phyloP scores from a whole-genome alignment of 495 filamentous ascomycete genomes.

The Acidomyces sp. region DNA sequence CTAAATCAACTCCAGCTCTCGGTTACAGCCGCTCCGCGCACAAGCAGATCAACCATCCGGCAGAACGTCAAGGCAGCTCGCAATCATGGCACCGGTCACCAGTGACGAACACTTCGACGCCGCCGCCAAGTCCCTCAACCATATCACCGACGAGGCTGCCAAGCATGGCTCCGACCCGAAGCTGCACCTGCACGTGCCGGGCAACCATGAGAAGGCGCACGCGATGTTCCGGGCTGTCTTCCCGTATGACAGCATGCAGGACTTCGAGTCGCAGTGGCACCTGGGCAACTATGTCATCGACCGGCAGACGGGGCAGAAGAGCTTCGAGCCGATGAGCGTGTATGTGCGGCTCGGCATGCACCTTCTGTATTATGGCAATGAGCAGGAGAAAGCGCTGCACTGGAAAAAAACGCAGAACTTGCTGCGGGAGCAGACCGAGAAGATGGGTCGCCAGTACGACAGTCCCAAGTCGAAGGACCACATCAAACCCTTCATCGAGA shows the following conservation, averaged over 20 bases:
- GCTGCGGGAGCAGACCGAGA: conserved; percentile 28
- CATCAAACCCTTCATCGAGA: conserved; percentile 32
- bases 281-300: conserved; percentile 36
- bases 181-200: conserved; percentile 26
- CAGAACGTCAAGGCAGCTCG: too few relatives aligned
- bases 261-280: conserved; percentile 29
- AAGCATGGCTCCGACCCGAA: conserved; percentile 25
- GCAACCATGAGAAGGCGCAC: conserved; percentile 25
- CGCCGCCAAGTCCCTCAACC: conserved; percentile 7
- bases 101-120: conserved; percentile 15
- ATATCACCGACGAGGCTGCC: conserved; percentile 20
- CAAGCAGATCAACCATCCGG: too few relatives aligned
- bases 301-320: conserved; percentile 28
- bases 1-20: too few relatives aligned
- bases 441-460: conserved; percentile 35
- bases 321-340: conserved; percentile 33
- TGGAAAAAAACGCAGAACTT: conserved; percentile 27
- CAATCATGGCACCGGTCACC: too few relatives aligned
- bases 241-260: conserved; percentile 23
- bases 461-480: conserved; percentile 27
- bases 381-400: conserved; percentile 31
- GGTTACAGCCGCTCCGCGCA: too few relatives aligned
- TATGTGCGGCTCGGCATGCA: conserved; percentile 38
- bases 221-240: conserved; percentile 27
- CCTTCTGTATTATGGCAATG: conserved; percentile 31